Evolutionary conservation across 148 eudicot genomes (phyloP), one percentile per base, ranked within the genome.

Genomic region (Linanthus parryae): DNA sequence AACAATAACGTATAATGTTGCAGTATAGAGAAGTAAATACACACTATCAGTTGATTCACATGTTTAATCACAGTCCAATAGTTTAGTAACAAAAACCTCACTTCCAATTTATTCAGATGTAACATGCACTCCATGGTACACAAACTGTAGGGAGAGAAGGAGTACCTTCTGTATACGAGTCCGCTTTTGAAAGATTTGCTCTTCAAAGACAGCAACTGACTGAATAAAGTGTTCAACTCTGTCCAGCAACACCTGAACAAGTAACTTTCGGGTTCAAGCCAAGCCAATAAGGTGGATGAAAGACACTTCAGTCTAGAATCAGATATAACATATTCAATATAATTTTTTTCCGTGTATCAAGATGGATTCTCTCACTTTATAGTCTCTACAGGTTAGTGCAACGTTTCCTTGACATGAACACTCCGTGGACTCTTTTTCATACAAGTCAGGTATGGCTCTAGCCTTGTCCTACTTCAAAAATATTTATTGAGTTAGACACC

Each of bases 171-270:
- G 84, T 65, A 84, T 48, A 41, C 99, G 99, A 42, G 87, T 71
- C 53, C 96, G 74, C 72, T 92, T 92, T 70, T 74, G 82, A 65
- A 92, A 92, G 54, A 92, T 92, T 68, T 87, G 90, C 21, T 84
- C 96, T 78, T 92, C 99, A 65, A 82, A 58, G 59, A 79, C 71
- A n/a, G 96, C 81, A 71, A 84, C 94, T 44, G 91, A 77, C 68
- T 92, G 96, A 63, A 88, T 76, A 74, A 87, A 92, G 66, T 80
- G 80, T 62, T 92, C 99, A 53, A 92, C 94, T 70, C 79, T 81
- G 51, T 92, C 99, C 69, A 92, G 67, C 59, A 73, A 80, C 23
- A 92, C 96, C 98, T 92, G 74, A 46, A 61, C 10, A 30, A 7
- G 29, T 21, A 14, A 35, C 34, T 21, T 22, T 14, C 15, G 22